Conservation (phyloP, 163 green algal species). For the Scenedesmus sp. region DNA sequence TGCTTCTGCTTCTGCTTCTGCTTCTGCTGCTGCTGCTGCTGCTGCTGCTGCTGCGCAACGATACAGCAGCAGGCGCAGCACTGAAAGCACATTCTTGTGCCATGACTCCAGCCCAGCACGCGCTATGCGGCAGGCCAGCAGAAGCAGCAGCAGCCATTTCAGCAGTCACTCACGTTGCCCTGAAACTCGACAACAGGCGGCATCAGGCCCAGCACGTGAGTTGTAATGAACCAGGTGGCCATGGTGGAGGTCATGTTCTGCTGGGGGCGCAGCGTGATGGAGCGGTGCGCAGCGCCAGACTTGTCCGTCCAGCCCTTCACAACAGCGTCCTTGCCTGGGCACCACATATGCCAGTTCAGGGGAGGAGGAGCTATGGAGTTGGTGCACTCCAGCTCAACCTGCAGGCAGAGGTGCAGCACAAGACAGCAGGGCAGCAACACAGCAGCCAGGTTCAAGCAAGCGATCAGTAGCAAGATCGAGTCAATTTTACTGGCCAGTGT, state of each 20-base stretch:
- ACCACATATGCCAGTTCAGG: constrained; percentile 56
- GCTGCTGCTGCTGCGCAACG: too few species aligned
- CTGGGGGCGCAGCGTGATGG: constrained; percentile 39
- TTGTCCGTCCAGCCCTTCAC: constrained; percentile 45
- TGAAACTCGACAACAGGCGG: constrained; percentile 46
- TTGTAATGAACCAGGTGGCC: constrained; percentile 42
- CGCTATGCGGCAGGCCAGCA: too few species aligned
- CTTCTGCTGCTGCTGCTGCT: too few species aligned
- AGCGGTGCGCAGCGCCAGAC: constrained; percentile 31
- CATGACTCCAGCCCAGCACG: too few species aligned
- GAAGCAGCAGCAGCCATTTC: too few species aligned
- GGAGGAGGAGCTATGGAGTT: constrained; percentile 42
- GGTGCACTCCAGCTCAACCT: constrained; percentile 34
- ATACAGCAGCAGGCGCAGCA: too few species aligned
- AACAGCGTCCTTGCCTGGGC: constrained; percentile 43
- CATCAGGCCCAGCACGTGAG: constrained; percentile 43
- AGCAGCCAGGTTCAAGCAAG: neutral
- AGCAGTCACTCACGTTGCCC: constrained; percentile 40
- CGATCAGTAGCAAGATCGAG: too few species aligned
- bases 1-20: too few species aligned
- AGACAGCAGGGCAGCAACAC: neutral
- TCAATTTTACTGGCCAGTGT: too few species aligned
- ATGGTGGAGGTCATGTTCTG: constrained; percentile 44
- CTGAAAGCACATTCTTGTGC: too few species aligned
- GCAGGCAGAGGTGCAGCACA: neutral